Evolutionary conservation across 2,329 filamentous ascomycete species (phyloP).

Genomic region (Thelonectria discophora): DNA sequence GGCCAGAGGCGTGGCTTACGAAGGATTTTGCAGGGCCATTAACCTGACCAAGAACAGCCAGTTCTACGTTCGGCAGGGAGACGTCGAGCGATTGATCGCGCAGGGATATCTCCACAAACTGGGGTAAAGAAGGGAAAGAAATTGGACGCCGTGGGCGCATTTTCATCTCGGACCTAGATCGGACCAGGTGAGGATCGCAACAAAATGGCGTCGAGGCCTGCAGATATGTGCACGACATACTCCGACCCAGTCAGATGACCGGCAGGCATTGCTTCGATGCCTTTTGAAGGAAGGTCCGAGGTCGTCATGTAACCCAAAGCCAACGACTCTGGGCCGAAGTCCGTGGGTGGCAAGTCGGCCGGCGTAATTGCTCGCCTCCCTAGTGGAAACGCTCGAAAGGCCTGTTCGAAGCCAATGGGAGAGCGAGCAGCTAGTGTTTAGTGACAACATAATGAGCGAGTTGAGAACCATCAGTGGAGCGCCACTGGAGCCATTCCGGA

Average conservation of each 20-base stretch:
- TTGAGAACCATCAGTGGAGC: conserved; percentile 17
- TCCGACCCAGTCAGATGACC: conserved; percentile 17
- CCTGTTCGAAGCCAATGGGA: conserved; percentile 6
- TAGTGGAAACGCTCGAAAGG: neutral
- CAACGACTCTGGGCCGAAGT: conserved; percentile 5
- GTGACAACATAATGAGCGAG: conserved; percentile 22
- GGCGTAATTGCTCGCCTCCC: conserved; percentile 9
- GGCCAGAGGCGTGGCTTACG: conserved; percentile 30
- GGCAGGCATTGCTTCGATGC: conserved; percentile 10
- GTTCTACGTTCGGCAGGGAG: conserved; percentile 94
- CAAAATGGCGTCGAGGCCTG: neutral
- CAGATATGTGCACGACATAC: neutral
- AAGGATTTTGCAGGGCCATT: conserved; percentile 72
- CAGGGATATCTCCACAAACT: conserved; percentile 95
- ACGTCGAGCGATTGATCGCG: conserved; percentile 92
- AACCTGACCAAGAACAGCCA: conserved; percentile 98
- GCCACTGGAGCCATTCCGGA: conserved; percentile 14
- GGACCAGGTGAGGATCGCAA: conserved; percentile 8
- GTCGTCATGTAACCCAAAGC: conserved; percentile 5
- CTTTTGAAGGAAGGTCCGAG: conserved; percentile 10
- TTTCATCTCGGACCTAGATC: neutral
- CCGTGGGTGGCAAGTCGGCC: neutral
- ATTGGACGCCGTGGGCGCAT: neutral
- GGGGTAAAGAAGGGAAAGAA: conserved; percentile 62
- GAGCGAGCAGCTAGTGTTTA: conserved; percentile 10